Percentiles rank a stretch among this genome's conserved stretches.
phyloP scores from a whole-genome alignment of 345 rosid genomes.

The Physaria fendleri region DNA sequence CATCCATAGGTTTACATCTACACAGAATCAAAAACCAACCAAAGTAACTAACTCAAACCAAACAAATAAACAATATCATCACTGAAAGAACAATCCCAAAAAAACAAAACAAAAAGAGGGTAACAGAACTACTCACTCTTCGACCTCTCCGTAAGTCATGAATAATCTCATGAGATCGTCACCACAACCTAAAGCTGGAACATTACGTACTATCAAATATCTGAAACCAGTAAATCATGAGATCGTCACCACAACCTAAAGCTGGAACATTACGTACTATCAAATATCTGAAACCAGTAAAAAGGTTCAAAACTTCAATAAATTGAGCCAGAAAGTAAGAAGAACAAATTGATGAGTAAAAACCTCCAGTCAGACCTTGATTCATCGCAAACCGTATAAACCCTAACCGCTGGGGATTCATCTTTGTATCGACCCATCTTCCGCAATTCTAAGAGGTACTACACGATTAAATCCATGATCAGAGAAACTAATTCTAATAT shows the following conservation, averaged over 20 bases:
- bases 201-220: slow-evolving; percentile 75
- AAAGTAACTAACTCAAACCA: too few relatives aligned
- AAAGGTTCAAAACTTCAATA: slow-evolving; percentile 1
- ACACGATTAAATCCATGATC: background rate
- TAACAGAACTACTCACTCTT: slow-evolving; percentile 50
- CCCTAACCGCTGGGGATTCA: slow-evolving; percentile 63
- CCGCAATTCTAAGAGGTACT: too few relatives aligned
- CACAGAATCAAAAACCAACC: background rate
- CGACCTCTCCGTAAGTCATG: slow-evolving; percentile 66
- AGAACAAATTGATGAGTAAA: background rate
- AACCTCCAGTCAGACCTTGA: slow-evolving; percentile 38
- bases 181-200: slow-evolving; percentile 91
- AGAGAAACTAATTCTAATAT: background rate
- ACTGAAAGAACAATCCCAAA: too few relatives aligned
- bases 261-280: slow-evolving; percentile 84
- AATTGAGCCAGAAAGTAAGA: background rate
- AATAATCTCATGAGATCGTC: slow-evolving; percentile 67
- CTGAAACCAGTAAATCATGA: slow-evolving; percentile 44
- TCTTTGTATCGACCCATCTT: slow-evolving; percentile 67
- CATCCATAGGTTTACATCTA: slow-evolving; percentile 91
- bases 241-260: slow-evolving; percentile 84
- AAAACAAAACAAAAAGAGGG: background rate
- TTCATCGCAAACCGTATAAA: slow-evolving; percentile 83
- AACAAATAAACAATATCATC: too few relatives aligned
- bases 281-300: slow-evolving; percentile 46